A percentile compares a stretch with the other conserved stretches of the same genome.
These are phyloP conservation scores for Globisporangium spinosum DNA, from an alignment of 352 stramenopile genomes.

Conservation along the genomic window DNA sequence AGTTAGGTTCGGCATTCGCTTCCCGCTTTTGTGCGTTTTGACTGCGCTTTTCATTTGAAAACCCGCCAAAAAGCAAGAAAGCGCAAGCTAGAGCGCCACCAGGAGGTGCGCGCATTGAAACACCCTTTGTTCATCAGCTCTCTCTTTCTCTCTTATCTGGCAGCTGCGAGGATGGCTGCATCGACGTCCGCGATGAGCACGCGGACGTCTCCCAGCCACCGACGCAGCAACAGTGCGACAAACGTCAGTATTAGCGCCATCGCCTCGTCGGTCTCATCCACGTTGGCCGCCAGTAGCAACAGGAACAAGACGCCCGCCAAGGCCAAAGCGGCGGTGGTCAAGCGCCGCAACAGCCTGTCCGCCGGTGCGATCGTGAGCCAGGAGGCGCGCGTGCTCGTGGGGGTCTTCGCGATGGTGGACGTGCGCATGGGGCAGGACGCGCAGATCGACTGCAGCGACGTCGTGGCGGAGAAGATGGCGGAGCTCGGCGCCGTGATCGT, in stretches of 20 bases:
- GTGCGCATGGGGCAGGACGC: slow-evolving; percentile 60
- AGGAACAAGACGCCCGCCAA: slow-evolving; percentile 11
- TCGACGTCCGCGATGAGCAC: neutral
- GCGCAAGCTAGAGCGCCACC: too few species aligned
- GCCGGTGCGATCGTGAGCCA: slow-evolving; percentile 4
- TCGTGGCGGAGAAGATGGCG: slow-evolving; percentile 60
- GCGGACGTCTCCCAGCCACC: slow-evolving; percentile 10
- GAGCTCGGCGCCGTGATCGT: slow-evolving; percentile 65
- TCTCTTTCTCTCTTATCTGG: neutral
- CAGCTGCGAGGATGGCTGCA: slow-evolving; percentile 10
- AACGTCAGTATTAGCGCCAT: neutral
- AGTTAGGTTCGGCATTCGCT: neutral
- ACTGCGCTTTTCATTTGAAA: slow-evolving; percentile 2
- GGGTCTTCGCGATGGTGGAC: slow-evolving; percentile 73
- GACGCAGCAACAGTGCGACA: slow-evolving; percentile 11
- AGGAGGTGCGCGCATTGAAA: neutral
- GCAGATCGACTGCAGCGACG: slow-evolving; percentile 79
- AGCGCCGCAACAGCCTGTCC: slow-evolving; percentile 19
- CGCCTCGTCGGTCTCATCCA: neutral
- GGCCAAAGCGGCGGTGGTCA: slow-evolving; percentile 13
- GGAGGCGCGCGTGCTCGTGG: slow-evolving; percentile 25
- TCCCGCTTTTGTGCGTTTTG: neutral
- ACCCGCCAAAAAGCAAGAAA: slow-evolving; percentile 1
- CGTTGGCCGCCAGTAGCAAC: neutral
- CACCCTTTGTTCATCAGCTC: neutral